Evolutionary conservation across 257 asterid species (phyloP).

Genomic region (Salvia splendens): DNA sequence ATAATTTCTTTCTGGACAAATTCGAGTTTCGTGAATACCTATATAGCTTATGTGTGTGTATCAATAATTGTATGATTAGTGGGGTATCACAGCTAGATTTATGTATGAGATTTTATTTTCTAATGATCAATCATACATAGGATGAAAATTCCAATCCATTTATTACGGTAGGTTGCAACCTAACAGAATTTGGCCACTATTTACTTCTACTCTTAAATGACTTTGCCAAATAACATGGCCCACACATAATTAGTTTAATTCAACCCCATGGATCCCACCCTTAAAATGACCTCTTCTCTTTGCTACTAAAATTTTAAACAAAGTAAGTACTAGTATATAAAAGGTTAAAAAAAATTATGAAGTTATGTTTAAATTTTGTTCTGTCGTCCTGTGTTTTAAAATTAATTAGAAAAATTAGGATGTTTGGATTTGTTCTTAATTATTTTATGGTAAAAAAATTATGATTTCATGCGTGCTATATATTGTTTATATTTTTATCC

Average conservation of each 20-base stretch:
- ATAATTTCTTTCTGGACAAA: too few species aligned
- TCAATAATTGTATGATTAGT: constrained; percentile 8
- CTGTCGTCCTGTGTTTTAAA: too few species aligned
- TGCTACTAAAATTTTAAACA: background rate
- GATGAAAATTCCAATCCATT: constrained; percentile 45
- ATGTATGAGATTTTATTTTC: constrained; percentile 25
- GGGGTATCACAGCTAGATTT: constrained; percentile 27
- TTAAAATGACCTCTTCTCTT: constrained; percentile 27
- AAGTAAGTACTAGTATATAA: too few species aligned
- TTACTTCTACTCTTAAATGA: constrained; percentile 79
- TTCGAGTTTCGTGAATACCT: background rate
- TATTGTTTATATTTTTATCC: too few species aligned
- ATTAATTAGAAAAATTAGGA: too few species aligned
- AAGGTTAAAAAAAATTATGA: too few species aligned
- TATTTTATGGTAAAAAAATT: too few species aligned
- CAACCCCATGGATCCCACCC: constrained; percentile 66
- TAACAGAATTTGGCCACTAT: constrained; percentile 68
- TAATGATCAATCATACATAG: constrained; percentile 32
- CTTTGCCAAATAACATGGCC: constrained; percentile 70
- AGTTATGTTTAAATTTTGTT: too few species aligned
- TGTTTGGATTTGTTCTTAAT: too few species aligned
- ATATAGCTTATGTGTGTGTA: background rate
- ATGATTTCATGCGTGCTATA: too few species aligned
- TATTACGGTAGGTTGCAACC: constrained; percentile 80
- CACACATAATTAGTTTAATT: constrained; percentile 63